Conservation (phyloP, 2,329 filamentous ascomycete species). For the Pyricularia sp. region DNA sequence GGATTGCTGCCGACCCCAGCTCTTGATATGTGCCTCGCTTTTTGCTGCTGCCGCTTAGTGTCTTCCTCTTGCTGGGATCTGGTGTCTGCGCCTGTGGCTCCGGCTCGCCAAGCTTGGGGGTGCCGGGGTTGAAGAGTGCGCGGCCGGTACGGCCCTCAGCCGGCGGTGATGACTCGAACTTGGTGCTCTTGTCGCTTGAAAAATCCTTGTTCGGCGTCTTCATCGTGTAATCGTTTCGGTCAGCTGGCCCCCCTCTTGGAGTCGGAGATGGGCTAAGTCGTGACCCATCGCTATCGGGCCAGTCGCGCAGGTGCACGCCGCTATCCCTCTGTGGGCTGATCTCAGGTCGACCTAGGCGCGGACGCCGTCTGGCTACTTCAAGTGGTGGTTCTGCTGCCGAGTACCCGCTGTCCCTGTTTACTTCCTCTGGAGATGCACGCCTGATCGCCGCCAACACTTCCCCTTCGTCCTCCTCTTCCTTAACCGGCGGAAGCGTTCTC, state of each 20-base stretch:
- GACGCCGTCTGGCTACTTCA: constrained; percentile 23
- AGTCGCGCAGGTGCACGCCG: constrained; percentile 44
- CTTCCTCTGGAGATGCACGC: constrained; percentile 11
- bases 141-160: constrained; percentile 5
- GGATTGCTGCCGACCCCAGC: constrained; percentile 4
- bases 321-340: constrained; percentile 36
- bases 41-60: background rate
- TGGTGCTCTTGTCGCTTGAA: background rate
- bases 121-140: constrained; percentile 9
- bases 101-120: constrained; percentile 31
- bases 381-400: constrained; percentile 32
- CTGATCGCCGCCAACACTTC: constrained; percentile 19
- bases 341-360: constrained; percentile 19
- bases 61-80: constrained; percentile 24
- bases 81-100: constrained; percentile 25
- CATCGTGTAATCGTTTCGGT: background rate
- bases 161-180: constrained; percentile 5
- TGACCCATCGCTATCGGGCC: constrained; percentile 20
- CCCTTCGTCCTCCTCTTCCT: constrained; percentile 40
- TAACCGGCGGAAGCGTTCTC: constrained; percentile 39
- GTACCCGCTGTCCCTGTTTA: constrained; percentile 41
- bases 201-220: background rate
- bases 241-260: background rate
- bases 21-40: constrained; percentile 1
- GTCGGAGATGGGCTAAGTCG: constrained; percentile 8